Evolutionary conservation across 805 yeast species (phyloP), one percentile per base, ranked within the genome.

Genomic region (Teunomyces tritomae): DNA sequence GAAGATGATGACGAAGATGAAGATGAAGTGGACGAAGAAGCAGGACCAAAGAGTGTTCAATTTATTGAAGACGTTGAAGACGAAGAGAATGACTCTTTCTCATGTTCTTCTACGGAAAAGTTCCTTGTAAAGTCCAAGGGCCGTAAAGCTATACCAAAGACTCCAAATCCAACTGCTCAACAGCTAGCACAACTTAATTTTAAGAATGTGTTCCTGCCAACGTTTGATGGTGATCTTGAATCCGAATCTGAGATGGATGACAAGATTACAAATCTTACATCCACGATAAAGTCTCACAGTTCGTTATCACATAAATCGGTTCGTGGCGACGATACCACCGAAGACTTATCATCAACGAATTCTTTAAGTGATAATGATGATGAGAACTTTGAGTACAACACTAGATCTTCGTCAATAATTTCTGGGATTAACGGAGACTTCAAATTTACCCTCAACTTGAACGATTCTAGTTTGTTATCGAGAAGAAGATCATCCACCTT

Each of bases 391-490:
- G 69, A 65, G 17, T 62, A 64, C 45, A 72, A 62, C 40, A 70
- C 77, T 4, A 54, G 75, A 37, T 68, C 73, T n/a, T 63, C 69
- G 10, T 64, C 71, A 3, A 66, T 71, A 4, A 67, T 71, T 13
- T 66, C 74, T 11, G 72, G 72, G 14, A 61, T 67, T 2, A 68
- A 63, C 43, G 74, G 73, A 4, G 74, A 69, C 44, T 68, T 62
- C 53, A 71, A 72, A 51, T 81, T 85, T 53, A 85, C 85, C 46
- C 70, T 85, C 49, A 81, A 79, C 50, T 63, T 85, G 57, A 82
- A 81, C 47, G 85, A 84, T 16, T 82, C 88, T 39, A 84, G 85
- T 28, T 64, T 85, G 50, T 65, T 85, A 33, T 78, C 82, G 40
- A 70, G 89, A 46, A 69, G 89, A 42, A 74, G 73, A 50, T 64